These are phyloP conservation scores for Huntiella omanensis DNA, from an alignment of 2,329 filamentous ascomycete genomes.

Conservation along the genomic window DNA sequence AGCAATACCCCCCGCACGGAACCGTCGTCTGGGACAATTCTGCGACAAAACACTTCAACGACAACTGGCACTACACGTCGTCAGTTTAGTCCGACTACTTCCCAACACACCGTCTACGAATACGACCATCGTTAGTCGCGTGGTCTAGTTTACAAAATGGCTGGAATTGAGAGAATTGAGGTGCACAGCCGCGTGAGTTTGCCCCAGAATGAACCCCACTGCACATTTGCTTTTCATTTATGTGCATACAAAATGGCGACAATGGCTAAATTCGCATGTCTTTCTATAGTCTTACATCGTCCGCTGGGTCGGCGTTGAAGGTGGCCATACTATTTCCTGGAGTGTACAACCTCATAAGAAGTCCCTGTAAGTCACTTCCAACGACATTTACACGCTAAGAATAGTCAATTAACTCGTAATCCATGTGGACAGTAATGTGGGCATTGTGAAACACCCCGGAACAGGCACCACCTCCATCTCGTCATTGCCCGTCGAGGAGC, in stretches of 20 bases:
- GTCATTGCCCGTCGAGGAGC: constrained; percentile 24
- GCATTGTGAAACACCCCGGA: constrained; percentile 91
- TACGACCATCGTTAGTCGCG: neutral
- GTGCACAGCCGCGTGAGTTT: constrained; percentile 78
- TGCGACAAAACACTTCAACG: too few relatives aligned
- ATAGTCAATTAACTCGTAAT: neutral
- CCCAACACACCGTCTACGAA: too few relatives aligned
- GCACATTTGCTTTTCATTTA: neutral
- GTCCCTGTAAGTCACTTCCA: constrained; percentile 45
- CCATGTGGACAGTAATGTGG: constrained; percentile 48
- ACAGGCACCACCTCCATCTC: constrained; percentile 35
- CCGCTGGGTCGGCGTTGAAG: constrained; percentile 84
- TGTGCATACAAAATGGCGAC: neutral
- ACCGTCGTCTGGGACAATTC: too few relatives aligned
- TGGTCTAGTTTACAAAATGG: constrained; percentile 36
- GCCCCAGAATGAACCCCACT: neutral
- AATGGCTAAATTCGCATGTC: neutral
- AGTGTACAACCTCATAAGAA: constrained; percentile 96
- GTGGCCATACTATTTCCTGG: constrained; percentile 89
- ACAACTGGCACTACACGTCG: too few relatives aligned
- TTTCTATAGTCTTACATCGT: constrained; percentile 75
- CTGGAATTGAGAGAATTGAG: constrained; percentile 88
- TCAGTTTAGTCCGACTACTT: too few relatives aligned
- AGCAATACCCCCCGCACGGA: neutral
- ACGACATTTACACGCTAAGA: constrained; percentile 11